Percentiles rank a stretch among this genome's conserved stretches.
These are phyloP conservation scores for Stellera chamaejasme DNA, from an alignment of 345 rosid genomes.

Conservation along the genomic window DNA sequence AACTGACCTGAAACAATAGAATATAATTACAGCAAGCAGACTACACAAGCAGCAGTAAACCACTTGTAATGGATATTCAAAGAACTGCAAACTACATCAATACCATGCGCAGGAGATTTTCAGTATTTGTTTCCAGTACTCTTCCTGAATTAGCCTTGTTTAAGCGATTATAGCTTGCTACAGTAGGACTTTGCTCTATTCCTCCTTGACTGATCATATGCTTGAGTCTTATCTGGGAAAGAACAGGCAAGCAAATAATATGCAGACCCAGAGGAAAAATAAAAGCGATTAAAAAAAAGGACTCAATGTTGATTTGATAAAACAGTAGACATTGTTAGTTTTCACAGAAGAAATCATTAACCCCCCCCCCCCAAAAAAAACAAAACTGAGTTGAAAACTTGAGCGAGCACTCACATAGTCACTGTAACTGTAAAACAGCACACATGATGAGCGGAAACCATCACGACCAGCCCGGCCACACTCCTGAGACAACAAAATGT, in stretches of 20 bases:
- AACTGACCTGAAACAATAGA: conserved; percentile 66
- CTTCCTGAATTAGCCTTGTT: conserved; percentile 52
- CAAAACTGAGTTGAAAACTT: too few species aligned
- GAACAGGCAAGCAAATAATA: conserved; percentile 4
- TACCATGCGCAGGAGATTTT: conserved; percentile 91
- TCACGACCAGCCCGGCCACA: conserved; percentile 99
- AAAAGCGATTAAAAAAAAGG: conserved; percentile 4
- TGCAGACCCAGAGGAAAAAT: conserved; percentile 12
- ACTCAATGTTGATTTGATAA: not conserved
- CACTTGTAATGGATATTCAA: too few species aligned
- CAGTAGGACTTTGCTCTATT: conserved; percentile 66
- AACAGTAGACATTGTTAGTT: not conserved
- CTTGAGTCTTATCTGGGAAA: conserved; percentile 75
- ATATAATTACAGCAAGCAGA: conserved; percentile 8
- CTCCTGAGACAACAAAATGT: conserved; percentile 44
- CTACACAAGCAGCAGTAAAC: too few species aligned
- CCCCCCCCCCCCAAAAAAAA: too few species aligned
- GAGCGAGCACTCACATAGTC: conserved; percentile 77
- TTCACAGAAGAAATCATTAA: not conserved
- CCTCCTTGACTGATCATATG: conserved; percentile 93
- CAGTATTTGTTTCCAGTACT: conserved; percentile 82
- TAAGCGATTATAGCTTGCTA: conserved; percentile 49
- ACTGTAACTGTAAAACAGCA: conserved; percentile 86
- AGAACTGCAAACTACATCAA: not conserved
- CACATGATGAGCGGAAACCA: conserved; percentile 85